Evolutionary conservation across 2,329 filamentous ascomycete species (phyloP).

Genomic region (Botryotinia narcissicola): DNA sequence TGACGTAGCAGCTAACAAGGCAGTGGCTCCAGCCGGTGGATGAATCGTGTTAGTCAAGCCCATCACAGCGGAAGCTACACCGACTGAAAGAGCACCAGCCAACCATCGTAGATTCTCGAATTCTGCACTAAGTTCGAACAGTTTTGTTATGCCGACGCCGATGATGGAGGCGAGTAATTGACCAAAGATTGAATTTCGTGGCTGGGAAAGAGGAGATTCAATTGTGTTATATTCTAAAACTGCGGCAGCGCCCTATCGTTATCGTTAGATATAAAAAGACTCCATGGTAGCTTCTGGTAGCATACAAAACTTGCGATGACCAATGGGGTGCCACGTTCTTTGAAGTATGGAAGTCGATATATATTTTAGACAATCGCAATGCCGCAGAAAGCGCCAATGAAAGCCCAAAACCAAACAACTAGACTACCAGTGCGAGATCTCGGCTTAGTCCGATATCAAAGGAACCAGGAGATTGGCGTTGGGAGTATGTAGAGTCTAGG

Average conservation of each 20-base stretch:
- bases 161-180: constrained; percentile 61
- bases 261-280: constrained; percentile 2
- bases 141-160: constrained; percentile 61
- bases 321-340: constrained; percentile 52
- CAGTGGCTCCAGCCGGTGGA: constrained; percentile 72
- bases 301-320: constrained; percentile 71
- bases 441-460: constrained; percentile 56
- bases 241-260: constrained; percentile 59
- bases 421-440: constrained; percentile 53
- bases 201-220: constrained; percentile 70
- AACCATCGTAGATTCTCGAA: constrained; percentile 58
- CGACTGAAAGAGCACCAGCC: constrained; percentile 64
- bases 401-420: constrained; percentile 58
- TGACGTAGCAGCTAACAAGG: constrained; percentile 64
- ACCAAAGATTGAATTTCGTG: constrained; percentile 66
- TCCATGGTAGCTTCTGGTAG: constrained; percentile 28
- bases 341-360: constrained; percentile 52
- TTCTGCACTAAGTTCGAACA: constrained; percentile 53
- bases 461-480: constrained; percentile 61
- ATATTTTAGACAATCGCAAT: constrained; percentile 59
- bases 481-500: constrained; percentile 65
- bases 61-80: constrained; percentile 62
- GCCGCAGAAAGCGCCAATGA: constrained; percentile 62
- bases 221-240: constrained; percentile 74
- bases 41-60: constrained; percentile 68